Percentiles rank a stretch among this genome's conserved stretches.
phyloP scores from a whole-genome alignment of 164 flowering plant species.

The Chimonanthus salicifolius region DNA sequence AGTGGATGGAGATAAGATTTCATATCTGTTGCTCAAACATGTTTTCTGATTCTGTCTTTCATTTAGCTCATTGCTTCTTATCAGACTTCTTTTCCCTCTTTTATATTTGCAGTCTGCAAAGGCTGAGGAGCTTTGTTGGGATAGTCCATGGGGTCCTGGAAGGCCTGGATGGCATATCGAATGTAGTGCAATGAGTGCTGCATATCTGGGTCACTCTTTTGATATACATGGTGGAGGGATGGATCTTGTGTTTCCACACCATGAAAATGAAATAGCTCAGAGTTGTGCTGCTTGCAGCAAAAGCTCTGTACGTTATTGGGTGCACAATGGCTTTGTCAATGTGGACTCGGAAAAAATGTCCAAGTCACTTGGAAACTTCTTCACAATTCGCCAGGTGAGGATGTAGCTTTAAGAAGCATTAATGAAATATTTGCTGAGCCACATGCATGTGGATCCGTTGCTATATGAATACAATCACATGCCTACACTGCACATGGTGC shows the following conservation, averaged over 20 bases:
- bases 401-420: neutral
- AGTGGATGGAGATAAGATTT: slow-evolving; percentile 15
- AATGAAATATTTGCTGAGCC: neutral
- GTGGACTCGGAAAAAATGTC: slow-evolving; percentile 93
- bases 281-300: slow-evolving; percentile 84
- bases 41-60: neutral
- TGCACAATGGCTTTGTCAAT: slow-evolving; percentile 95
- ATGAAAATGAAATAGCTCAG: slow-evolving; percentile 97
- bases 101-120: slow-evolving; percentile 67
- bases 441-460: neutral
- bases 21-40: neutral
- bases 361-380: slow-evolving; percentile 94
- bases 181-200: slow-evolving; percentile 99
- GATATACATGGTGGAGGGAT: slow-evolving; percentile 99
- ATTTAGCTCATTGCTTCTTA: neutral
- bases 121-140: slow-evolving; percentile 88
- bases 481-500: no score
- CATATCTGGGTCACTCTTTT: slow-evolving; percentile 78
- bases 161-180: slow-evolving; percentile 99
- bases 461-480: neutral
- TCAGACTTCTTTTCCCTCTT: neutral
- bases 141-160: slow-evolving; percentile 98
- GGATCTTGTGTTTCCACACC: slow-evolving; percentile 98
- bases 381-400: slow-evolving; percentile 89
- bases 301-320: slow-evolving; percentile 79